phyloP scores from a whole-genome alignment of 441 rosid species.

The Codiaeum variegatum region DNA sequence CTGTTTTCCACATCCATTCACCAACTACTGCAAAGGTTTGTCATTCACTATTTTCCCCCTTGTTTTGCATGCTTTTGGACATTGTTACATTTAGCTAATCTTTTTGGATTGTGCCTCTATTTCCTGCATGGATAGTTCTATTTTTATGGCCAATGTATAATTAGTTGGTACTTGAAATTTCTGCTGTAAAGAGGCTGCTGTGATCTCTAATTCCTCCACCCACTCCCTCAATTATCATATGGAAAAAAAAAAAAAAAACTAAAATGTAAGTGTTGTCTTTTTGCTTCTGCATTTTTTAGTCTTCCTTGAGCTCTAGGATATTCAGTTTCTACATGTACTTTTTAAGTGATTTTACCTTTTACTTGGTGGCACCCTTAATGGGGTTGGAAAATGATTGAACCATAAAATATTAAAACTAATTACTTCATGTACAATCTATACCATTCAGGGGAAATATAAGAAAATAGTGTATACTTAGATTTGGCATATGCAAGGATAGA shows the following conservation, averaged over 20 bases:
- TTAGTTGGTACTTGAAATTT: not conserved
- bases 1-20: slow-evolving; percentile 98
- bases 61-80: slow-evolving; percentile 16
- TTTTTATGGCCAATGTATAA: not conserved
- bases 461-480: not conserved
- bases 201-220: not conserved
- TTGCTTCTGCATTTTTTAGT: not conserved
- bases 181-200: not conserved
- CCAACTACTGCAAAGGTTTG: slow-evolving; percentile 85
- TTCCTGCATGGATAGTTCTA: not conserved
- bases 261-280: not conserved
- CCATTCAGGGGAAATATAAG: not conserved
- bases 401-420: not conserved
- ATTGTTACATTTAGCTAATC: not conserved
- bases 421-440: not conserved
- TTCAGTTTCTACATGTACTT: not conserved
- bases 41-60: slow-evolving; percentile 5
- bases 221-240: not conserved
- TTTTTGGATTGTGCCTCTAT: not conserved
- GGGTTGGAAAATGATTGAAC: not conserved
- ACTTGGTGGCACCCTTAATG: not conserved
- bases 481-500: not conserved
- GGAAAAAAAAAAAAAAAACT: not conserved
- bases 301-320: not conserved
- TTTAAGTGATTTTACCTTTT: not conserved